These are phyloP conservation scores for Ophiostoma piceae DNA, from an alignment of 2,329 filamentous ascomycete species.

Conservation along the genomic window DNA sequence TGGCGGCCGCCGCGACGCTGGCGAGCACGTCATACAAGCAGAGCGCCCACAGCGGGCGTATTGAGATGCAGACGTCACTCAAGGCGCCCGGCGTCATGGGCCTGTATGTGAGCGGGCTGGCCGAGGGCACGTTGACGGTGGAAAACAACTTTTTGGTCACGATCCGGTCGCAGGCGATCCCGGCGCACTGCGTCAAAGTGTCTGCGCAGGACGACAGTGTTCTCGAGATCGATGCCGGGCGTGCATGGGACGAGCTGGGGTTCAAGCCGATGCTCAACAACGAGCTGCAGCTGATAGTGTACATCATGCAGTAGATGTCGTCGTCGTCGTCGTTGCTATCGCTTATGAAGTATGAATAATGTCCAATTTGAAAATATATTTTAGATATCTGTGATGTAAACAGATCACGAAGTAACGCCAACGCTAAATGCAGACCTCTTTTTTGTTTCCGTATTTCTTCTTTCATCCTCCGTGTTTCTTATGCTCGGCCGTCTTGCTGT, in stretches of 20 bases:
- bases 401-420: slow-evolving; percentile 26
- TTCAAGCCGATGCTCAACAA: slow-evolving; percentile 72
- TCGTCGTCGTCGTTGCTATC: background rate
- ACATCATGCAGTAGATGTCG: slow-evolving; percentile 38
- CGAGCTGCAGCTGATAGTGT: slow-evolving; percentile 66
- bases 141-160: slow-evolving; percentile 65
- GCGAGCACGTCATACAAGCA: slow-evolving; percentile 52
- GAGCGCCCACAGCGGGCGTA: slow-evolving; percentile 48
- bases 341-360: background rate
- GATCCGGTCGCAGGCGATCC: slow-evolving; percentile 66
- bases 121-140: slow-evolving; percentile 47
- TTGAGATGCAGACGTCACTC: slow-evolving; percentile 62
- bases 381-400: background rate
- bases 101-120: slow-evolving; percentile 69
- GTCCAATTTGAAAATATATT: slow-evolving; percentile 5
- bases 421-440: slow-evolving; percentile 28
- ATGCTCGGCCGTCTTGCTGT: background rate
- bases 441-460: background rate
- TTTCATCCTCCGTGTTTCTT: background rate
- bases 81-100: slow-evolving; percentile 76
- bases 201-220: slow-evolving; percentile 52
- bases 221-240: slow-evolving; percentile 69
- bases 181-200: slow-evolving; percentile 58
- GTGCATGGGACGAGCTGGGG: slow-evolving; percentile 71
- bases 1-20: slow-evolving; percentile 81